Evolutionary conservation across 2,329 filamentous ascomycete species (phyloP).

Genomic region (Diaporthe velutina): DNA sequence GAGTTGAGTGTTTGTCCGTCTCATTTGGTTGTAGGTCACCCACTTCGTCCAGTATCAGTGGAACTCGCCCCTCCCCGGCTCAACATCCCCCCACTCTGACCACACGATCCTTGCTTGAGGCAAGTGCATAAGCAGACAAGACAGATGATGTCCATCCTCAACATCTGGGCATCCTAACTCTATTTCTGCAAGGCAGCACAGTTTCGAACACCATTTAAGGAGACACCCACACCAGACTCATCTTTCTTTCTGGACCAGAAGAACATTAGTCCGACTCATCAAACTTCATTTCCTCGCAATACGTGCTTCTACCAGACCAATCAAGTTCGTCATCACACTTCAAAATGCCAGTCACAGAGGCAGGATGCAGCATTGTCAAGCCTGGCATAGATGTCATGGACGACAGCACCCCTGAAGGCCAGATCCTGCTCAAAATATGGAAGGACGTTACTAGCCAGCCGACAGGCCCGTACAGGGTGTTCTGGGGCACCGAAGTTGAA

Average conservation of each 20-base stretch:
- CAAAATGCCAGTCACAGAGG: constrained; percentile 42
- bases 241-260: not conserved
- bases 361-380: constrained; percentile 43
- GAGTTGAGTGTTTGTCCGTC: not conserved
- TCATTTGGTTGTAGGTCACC: not conserved
- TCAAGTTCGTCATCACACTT: not conserved
- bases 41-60: not conserved
- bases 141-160: too few relatives aligned
- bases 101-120: not conserved
- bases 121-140: not conserved
- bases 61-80: not conserved
- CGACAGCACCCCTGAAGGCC: constrained; percentile 40
- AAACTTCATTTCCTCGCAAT: not conserved
- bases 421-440: constrained; percentile 38
- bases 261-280: not conserved
- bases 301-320: not conserved
- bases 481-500: constrained; percentile 43
- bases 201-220: not conserved
- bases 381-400: constrained; percentile 42
- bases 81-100: not conserved
- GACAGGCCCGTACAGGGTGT: constrained; percentile 42
- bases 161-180: not conserved
- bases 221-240: not conserved
- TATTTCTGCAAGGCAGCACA: not conserved
- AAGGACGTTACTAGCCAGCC: constrained; percentile 36